Base-by-base conservation (phyloP, 495 filamentous ascomycete species). In the Neurospora sp. region DNA sequence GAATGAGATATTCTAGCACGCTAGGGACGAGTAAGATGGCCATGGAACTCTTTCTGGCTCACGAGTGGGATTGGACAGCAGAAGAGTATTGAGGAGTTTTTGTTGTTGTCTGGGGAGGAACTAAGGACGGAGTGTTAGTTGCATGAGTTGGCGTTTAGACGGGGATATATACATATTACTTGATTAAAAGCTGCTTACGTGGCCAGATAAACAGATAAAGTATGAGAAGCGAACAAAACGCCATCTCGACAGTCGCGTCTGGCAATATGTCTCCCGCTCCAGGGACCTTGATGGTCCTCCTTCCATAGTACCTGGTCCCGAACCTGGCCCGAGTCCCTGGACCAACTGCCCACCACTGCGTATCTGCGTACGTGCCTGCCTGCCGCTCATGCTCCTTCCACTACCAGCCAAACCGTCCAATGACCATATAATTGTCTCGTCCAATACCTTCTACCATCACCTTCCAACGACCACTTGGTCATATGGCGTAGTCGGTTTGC, bases 11-110 rank as follows among this genome's bases (percentile, higher is more conserved):
- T 59, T 81, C 82, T 73, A 79, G 81, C 37, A 77, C 79, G 0
- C 72, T 86, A 76, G 83, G 77, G 6, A 77, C 79, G 71, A 80
- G 82, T 38, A 81, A 78, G 70, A 77, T 85, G 71, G 81, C 86
- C 0, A 82, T 81, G 69, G 81, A 81, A 10, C 77, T 91, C 69
- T 91, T 91, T 75, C 89, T 85, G 39, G 87, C 89, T 1, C 79
- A 81, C 31, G 83, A 83, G 72, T 87, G 88, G 85, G 82, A 89
- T 69, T 91, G 89, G 89, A 86, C 86, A 10, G 82, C 84, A 0
- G 85, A 87, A 65, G 80, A 81, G 2, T 80, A 70, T 65, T 65
- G 27, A 65, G 3, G 1, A 22, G 1, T 22, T 10, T 22, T 31
- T 31, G 31, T 47, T 20, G n/a, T 22, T 12, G 20, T 12, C 8